These are phyloP conservation scores for Endothia cerciana DNA, from an alignment of 2,329 filamentous ascomycete genomes.

Conservation along the genomic window DNA sequence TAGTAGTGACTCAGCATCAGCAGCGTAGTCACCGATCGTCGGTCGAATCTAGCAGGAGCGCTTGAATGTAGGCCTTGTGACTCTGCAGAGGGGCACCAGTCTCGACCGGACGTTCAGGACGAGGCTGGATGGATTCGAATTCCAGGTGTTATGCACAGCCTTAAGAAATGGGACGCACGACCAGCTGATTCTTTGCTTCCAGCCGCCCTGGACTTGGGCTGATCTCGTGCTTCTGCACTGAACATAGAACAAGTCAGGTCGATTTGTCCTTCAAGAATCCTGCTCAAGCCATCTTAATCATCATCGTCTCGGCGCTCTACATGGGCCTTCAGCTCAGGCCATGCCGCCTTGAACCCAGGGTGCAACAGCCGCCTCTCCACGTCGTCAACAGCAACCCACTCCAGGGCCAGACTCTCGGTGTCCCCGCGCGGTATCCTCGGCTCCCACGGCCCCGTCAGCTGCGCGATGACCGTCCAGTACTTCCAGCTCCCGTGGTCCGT, in stretches of 20 bases:
- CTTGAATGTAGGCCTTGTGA: too few relatives aligned
- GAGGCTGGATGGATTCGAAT: too few relatives aligned
- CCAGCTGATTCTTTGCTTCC: too few relatives aligned
- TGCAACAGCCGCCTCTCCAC: not conserved
- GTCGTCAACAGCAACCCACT: constrained; percentile 12
- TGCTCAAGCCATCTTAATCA: not conserved
- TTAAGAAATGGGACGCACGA: too few relatives aligned
- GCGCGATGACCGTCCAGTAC: constrained; percentile 14
- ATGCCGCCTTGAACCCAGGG: constrained; percentile 10
- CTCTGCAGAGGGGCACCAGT: too few relatives aligned
- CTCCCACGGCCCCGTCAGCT: not conserved
- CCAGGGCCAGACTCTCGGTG: constrained; percentile 8
- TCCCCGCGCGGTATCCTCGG: constrained; percentile 1
- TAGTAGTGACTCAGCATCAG: too few relatives aligned
- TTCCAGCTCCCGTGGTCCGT: constrained; percentile 16
- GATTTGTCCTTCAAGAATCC: not conserved
- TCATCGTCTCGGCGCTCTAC: not conserved
- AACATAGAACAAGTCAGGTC: not conserved
- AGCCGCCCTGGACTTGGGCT: too few relatives aligned
- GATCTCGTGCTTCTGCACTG: too few relatives aligned
- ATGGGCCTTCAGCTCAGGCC: constrained; percentile 1
- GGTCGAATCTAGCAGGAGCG: too few relatives aligned
- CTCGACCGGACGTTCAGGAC: too few relatives aligned
- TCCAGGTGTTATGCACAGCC: too few relatives aligned
- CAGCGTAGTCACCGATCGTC: too few relatives aligned